Conservation (phyloP, 2,329 filamentous ascomycete species). For the Sporothrix inflata region DNA sequence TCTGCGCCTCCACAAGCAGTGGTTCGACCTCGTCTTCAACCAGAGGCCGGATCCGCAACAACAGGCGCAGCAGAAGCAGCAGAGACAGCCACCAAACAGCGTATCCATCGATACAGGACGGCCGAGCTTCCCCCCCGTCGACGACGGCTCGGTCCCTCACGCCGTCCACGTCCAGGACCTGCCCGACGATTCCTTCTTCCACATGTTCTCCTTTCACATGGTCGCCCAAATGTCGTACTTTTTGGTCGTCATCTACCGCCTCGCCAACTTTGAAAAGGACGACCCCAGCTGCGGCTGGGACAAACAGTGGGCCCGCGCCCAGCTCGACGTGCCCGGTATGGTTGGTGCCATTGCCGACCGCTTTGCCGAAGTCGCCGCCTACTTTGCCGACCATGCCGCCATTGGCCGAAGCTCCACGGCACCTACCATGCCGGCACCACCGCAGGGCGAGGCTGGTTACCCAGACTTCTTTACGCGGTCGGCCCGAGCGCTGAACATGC, state of each 20-base stretch:
- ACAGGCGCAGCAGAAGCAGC: background rate
- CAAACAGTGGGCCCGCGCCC: constrained; percentile 19
- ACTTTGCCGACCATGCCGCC: constrained; percentile 2
- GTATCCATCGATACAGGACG: background rate
- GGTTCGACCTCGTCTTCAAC: constrained; percentile 20
- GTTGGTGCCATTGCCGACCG: constrained; percentile 3
- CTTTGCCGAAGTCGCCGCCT: background rate
- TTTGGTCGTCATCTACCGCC: constrained; percentile 23
- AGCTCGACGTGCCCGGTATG: constrained; percentile 12
- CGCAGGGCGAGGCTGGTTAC: background rate
- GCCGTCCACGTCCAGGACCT: background rate
- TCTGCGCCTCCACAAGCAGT: constrained; percentile 20
- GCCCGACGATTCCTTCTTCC: constrained; percentile 20
- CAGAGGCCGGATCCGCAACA: background rate
- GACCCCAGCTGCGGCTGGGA: constrained; percentile 28
- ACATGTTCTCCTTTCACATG: constrained; percentile 26
- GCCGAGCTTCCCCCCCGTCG: background rate
- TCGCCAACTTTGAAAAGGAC: constrained; percentile 16
- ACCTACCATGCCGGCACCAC: background rate
- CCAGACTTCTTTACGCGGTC: background rate
- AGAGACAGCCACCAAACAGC: background rate
- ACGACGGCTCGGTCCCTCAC: background rate
- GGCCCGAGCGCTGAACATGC: background rate
- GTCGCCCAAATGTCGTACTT: constrained; percentile 26
- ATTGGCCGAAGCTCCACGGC: background rate